Base-by-base conservation (phyloP, 805 yeast species). In the Kuraishia capsulata region DNA sequence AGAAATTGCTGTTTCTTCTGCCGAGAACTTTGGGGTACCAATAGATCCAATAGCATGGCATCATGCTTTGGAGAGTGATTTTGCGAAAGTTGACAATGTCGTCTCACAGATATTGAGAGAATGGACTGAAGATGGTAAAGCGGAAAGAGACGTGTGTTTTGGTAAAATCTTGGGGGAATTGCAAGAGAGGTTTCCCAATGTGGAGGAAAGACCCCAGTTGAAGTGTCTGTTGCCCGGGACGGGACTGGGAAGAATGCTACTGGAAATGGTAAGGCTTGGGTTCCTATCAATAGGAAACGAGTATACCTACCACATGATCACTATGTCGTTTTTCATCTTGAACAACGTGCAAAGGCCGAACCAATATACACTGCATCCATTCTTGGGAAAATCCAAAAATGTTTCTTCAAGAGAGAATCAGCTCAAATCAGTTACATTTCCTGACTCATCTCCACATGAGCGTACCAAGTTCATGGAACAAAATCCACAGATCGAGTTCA, bases 201-300 rank as follows among this genome's bases (percentile, higher is more conserved):
- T 62, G 2, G 43, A 41, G 1, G 36, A 41, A 0, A 52, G 81
- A 21, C 66, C 56, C 16, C 36, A 63, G 11, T 42, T 67, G 10
- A 63, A 69, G 29, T 61, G 78, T 0, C 54, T 79, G 13, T 71
- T 74, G 3, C 84, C 85, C 0, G 86, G 86, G 1, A 71, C 79
- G 39, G 85, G 85, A 0, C 57, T 78, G 25, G 85, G 82, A 0
- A 53, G 85, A 37, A 50, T 77, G 38, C 77, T 76, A 24, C 57
- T 68, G 36, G 84, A 78, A 37, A 57, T 76, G 41, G 78, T 75
- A 2, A 54, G 45, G 37, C 44, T 62, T 38, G 85, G 85, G 3
- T 78, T 74, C 48, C 56, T 66, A 60, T 66, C 74, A n/a, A 81
- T 78, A 46, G 86, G 86, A 0, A 79, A 78, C 49, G 86, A 79